Conservation (phyloP, 2,329 filamentous ascomycete species). For the Allantophomopsis cytisporea region DNA sequence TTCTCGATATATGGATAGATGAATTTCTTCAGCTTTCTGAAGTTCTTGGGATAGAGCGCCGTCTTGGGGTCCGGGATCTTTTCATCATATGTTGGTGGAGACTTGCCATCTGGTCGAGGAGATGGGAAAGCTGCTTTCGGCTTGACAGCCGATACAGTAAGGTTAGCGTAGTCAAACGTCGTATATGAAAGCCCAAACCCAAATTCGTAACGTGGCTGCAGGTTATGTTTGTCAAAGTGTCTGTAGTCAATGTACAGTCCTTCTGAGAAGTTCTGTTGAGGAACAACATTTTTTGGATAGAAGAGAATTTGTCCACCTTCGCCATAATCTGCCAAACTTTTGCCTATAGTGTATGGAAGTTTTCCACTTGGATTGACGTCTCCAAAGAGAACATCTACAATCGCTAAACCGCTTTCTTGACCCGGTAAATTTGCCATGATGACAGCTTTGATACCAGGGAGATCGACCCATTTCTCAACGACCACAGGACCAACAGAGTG, state of each 20-base stretch:
- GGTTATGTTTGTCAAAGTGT: constrained; percentile 65
- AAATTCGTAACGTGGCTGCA: constrained; percentile 72
- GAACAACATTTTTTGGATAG: constrained; percentile 51
- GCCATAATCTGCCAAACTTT: constrained; percentile 62
- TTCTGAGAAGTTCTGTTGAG: constrained; percentile 74
- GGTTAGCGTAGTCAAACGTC: constrained; percentile 39
- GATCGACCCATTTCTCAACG: constrained; percentile 67
- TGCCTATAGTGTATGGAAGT: constrained; percentile 78
- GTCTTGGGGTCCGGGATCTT: constrained; percentile 33
- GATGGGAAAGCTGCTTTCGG: constrained; percentile 18
- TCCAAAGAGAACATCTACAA: constrained; percentile 50
- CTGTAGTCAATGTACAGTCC: constrained; percentile 84
- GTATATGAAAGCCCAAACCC: constrained; percentile 70
- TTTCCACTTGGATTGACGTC: constrained; percentile 56
- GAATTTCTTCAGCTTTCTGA: constrained; percentile 45
- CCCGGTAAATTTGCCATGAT: constrained; percentile 77
- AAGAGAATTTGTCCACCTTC: constrained; percentile 56
- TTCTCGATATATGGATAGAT: constrained; percentile 46
- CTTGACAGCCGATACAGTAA: constrained; percentile 25
- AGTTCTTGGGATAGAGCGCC: constrained; percentile 40
- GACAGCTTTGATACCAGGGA: constrained; percentile 65
- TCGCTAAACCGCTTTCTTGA: constrained; percentile 72
- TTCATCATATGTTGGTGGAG: constrained; percentile 34
- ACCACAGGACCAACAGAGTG: constrained; percentile 78
- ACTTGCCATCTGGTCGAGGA: constrained; percentile 20